Evolutionary conservation across 192 early-diverging fungal genomes (phyloP), one percentile per base, ranked within the genome.

Genomic region (Gorgonomyces haynaldii): DNA sequence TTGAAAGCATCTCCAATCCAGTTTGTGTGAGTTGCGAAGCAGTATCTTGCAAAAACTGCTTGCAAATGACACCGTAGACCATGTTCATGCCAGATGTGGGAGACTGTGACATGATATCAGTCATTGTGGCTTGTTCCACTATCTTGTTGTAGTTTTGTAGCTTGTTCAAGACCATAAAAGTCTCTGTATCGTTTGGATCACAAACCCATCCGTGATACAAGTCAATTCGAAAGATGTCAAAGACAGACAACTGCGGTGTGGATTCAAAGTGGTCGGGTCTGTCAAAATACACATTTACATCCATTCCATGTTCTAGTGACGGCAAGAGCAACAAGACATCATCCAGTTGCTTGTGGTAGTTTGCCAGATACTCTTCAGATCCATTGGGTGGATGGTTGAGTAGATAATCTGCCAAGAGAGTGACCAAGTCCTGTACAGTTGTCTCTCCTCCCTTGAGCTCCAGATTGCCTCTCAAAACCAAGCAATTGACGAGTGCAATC

Each of bases 201-300:
- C 76, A 80, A 16, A 85, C 75, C 91, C 91, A 97, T 13, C 93
- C 93, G 63, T 95, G 91, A 32, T 86, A 84, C 5, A 95, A 56
- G 15, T 74, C 66, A 1, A 95, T 83, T 23, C 71, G 52, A 51
- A 93, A 91, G 5, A 81, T 66, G 45, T 82, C 74, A 61, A 95
- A 95, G 25, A 93, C 58, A 0, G 59, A 67, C 17, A 71, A 57
- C 45, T 74, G 74, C 25, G 61, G 72, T 17, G 77, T 82, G 1
- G 68, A 54, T 53, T 89, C 88, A 63, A 97, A 93, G 7, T 69
- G 81, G 41, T 64, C 66, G 28, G 85, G 79, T 8, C 76, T 69
- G 40, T 81, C 64, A 58, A 93, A 95, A 42, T 64, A 72, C 30
- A 93, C 67, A 60, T 95, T 95, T 15, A 97, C 82, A 57, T 95